These are phyloP conservation scores for Sabuloglossum arenarium DNA, from an alignment of 495 filamentous ascomycete species.

Conservation along the genomic window DNA sequence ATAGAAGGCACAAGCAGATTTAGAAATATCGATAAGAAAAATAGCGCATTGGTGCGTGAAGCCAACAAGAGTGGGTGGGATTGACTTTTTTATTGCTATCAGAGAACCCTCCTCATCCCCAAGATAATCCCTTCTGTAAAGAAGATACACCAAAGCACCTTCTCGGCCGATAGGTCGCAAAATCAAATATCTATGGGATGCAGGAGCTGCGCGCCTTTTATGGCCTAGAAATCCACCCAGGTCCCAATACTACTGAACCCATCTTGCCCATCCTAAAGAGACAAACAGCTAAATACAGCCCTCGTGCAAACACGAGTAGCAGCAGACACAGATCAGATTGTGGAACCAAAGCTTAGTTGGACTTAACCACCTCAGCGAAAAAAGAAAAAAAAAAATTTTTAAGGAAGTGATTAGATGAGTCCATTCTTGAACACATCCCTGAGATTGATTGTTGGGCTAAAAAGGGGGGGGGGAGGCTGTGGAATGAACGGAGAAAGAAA, in stretches of 20 bases:
- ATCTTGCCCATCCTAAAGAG: not conserved
- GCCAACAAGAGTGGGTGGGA: not conserved
- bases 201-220: not conserved
- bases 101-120: not conserved
- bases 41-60: not conserved
- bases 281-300: not conserved
- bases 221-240: not conserved
- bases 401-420: no score
- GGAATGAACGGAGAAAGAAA: no score
- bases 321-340: not conserved
- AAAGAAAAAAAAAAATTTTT: no score
- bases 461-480: no score
- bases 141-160: not conserved
- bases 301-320: not conserved
- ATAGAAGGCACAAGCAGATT: not conserved
- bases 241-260: not conserved
- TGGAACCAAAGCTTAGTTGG: no score
- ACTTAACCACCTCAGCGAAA: no score
- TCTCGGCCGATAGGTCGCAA: not conserved
- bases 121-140: not conserved
- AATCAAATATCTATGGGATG: not conserved
- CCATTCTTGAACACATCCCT: no score
- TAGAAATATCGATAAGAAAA: not conserved
- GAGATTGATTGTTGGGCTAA: no score
- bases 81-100: not conserved